Percentiles rank a stretch among this genome's conserved stretches.
These are phyloP conservation scores for Endocarpon pusillum DNA, from an alignment of 495 filamentous ascomycete genomes.

Conservation along the genomic window DNA sequence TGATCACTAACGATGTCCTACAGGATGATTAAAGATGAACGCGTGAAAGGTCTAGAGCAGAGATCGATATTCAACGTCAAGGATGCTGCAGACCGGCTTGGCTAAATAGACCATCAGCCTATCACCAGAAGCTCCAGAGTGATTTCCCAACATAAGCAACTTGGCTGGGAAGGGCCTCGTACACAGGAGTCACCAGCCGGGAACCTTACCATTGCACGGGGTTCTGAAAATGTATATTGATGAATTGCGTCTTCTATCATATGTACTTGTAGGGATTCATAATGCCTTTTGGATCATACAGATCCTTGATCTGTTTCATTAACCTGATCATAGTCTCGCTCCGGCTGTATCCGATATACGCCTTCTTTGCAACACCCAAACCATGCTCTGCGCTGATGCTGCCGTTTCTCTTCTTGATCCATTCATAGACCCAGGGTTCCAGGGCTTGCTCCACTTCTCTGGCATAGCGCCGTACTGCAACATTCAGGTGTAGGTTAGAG, in stretches of 20 bases:
- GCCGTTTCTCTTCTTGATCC: slow-evolving; percentile 71
- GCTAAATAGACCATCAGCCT: no score
- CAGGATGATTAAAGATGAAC: slow-evolving; percentile 87
- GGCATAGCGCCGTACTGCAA: slow-evolving; percentile 64
- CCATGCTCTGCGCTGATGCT: slow-evolving; percentile 96
- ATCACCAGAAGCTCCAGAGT: no score
- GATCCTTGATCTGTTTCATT: slow-evolving; percentile 84
- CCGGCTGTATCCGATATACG: slow-evolving; percentile 82
- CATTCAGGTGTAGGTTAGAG: slow-evolving; percentile 83
- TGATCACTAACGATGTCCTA: background rate
- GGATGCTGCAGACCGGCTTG: slow-evolving; percentile 54
- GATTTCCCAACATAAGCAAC: no score
- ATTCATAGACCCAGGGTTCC: slow-evolving; percentile 94
- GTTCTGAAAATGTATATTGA: no score
- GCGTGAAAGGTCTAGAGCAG: slow-evolving; percentile 43
- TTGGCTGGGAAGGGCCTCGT: no score
- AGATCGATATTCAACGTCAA: slow-evolving; percentile 58
- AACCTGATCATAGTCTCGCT: slow-evolving; percentile 67
- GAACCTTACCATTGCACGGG: no score
- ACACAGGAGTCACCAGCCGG: no score
- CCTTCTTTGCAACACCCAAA: slow-evolving; percentile 83
- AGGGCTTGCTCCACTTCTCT: slow-evolving; percentile 76
- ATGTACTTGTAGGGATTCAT: slow-evolving; percentile 94
- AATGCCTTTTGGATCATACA: slow-evolving; percentile 87
- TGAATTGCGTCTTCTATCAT: no score